Base-by-base conservation (phyloP, 2,329 filamentous ascomycete species). In the Aureobasidium sp. region DNA sequence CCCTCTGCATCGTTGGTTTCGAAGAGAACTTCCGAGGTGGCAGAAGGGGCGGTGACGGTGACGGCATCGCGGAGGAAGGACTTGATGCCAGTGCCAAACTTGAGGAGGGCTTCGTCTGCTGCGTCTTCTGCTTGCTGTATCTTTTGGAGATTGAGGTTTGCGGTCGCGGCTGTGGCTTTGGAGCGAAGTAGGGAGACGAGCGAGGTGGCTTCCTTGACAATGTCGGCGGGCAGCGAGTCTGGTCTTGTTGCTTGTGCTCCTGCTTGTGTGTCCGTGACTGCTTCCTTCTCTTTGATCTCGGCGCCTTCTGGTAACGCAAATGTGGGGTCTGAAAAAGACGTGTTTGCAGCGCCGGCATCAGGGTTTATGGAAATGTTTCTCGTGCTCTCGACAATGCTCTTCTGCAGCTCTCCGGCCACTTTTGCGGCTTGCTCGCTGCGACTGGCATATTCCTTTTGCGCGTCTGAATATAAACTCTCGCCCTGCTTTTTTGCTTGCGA, bases 401-500 rank as follows among this genome's bases (percentile, higher is more conserved):
- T 44, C 67, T 82, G 82, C 45, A 95, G 79, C 64, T 83, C 89
- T 15, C 85, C 87, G 67, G 97, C 82, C 25, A 91, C 89, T 70
- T 91, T 90, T 25, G 84, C 85, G 27, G 94, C 93, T 73, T 96
- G 91, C 49, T 64, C 61, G 61, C 37, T 37, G 29, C 91, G 88
- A 62, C 86, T 86, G 6, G 84, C 85, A 65, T 94, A 87, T 77
- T 97, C 92, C 73, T 96, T 89, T 69, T 87, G 80, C 22, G 86
- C 87, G 20, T 88, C 91, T 72, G 95, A 89, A 69, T 89, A 90
- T 76, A 96, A 94, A 64, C 87, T 90, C 75, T 92, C 91, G 70
- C 92, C 88, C 85, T 96, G 92, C 77, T 96, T 96, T 72, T 91
- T 89, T n/a, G 96, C 92, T 70, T 83, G 90, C 89, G 71, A 96